Base-by-base conservation (phyloP, 345 rosid species). In the Cardiospermum halicacabum region DNA sequence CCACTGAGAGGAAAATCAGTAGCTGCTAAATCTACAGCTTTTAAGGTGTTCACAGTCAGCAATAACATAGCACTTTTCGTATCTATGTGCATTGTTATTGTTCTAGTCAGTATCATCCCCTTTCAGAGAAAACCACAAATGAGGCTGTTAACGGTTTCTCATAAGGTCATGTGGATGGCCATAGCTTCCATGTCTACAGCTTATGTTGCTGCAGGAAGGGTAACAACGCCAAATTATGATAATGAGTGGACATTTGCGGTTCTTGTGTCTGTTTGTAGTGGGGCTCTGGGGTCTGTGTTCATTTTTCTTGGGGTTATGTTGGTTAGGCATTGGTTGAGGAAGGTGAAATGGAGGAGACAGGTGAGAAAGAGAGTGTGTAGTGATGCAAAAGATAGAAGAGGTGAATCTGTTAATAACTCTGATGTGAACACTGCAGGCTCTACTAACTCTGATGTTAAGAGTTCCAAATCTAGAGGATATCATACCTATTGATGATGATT, bases 41-140 rank as follows among this genome's bases (percentile, higher is more conserved):
- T 77, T 49, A 67, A 58, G 49, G 53, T 72, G 8, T 75, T 81
- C 59, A 31, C 59, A 2, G 25, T 77, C 34, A 56, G 78, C 69
- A 75, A 77, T 65, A 77, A 62, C 71, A 61, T 80, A 4, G 78
- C 82, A 0, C 66, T 81, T 62, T 77, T 77, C 65, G 61, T 76
- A 58, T 73, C 80, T 7, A 28, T 75, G 22, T 53, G 78, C 51
- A 66, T 78, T 24, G 78, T 68, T 18, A 47, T 68, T 18, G 71
- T 70, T 73, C 73, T 71, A 7, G n/a, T 66, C 1, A 73, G 71
- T 60, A 53, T 78, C 40, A 63, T 75, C 7, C 73, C 82, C 0
- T 78, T 69, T 13, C 53, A 5, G 8, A 61, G 64, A 8, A 60
- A 64, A 4, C 60, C 69, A 31, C 62, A 68, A 8, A 66, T 26